These are phyloP conservation scores for Rostrohypoxylon terebratum DNA, from an alignment of 495 filamentous ascomycete species.

Conservation along the genomic window DNA sequence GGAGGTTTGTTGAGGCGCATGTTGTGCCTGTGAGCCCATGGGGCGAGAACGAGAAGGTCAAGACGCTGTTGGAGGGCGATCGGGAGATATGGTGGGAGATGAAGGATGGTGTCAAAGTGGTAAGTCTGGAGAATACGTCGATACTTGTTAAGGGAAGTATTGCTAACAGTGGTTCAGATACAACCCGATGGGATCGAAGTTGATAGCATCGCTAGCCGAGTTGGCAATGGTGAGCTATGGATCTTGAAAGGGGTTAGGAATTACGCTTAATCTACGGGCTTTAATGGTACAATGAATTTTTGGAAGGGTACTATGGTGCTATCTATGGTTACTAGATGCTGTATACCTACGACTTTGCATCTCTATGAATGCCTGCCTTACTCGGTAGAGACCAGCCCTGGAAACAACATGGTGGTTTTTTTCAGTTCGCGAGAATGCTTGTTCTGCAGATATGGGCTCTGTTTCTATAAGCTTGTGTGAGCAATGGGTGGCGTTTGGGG, in stretches of 20 bases:
- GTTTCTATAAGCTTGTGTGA: neutral
- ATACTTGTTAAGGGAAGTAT: neutral
- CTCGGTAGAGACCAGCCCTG: neutral
- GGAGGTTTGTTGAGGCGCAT: conserved; percentile 88
- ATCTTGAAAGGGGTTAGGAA: conserved; percentile 75
- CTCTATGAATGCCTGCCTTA: neutral
- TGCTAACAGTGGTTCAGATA: conserved; percentile 64
- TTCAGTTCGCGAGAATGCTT: neutral
- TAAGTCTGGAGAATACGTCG: conserved; percentile 54
- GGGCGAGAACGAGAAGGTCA: conserved; percentile 77
- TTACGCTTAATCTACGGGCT: conserved; percentile 55
- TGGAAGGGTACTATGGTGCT: neutral
- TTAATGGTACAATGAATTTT: neutral
- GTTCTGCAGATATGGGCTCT: neutral
- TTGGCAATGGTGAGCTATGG: conserved; percentile 90
- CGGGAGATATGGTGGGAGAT: conserved; percentile 84
- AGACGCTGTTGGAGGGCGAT: conserved; percentile 72
- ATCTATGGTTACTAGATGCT: neutral
- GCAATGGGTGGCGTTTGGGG: neutral
- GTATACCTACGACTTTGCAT: neutral
- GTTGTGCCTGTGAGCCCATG: conserved; percentile 82
- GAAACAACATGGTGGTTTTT: neutral
- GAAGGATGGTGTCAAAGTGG: conserved; percentile 76
- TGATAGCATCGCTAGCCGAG: conserved; percentile 72
- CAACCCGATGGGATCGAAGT: conserved; percentile 84